phyloP scores from a whole-genome alignment of 148 eudicot genomes.

The Persicaria maculosa region DNA sequence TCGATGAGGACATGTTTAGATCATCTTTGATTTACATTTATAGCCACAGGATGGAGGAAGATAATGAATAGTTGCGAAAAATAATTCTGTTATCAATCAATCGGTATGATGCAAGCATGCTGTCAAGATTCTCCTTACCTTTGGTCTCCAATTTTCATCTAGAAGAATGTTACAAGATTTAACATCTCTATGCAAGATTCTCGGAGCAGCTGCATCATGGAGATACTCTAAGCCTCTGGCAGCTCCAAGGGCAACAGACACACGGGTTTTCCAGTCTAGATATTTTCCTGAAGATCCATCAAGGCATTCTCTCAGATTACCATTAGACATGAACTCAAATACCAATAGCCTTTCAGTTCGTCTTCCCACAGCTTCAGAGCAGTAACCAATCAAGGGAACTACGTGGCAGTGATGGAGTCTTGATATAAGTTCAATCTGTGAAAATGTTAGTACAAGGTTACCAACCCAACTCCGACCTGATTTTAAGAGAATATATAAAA shows the following conservation, averaged over 20 bases:
- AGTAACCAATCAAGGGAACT: slow-evolving; percentile 83
- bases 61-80: background rate
- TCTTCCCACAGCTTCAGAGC: slow-evolving; percentile 62
- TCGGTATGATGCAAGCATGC: background rate
- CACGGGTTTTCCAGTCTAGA: slow-evolving; percentile 74
- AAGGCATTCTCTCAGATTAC: slow-evolving; percentile 77
- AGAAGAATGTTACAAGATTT: slow-evolving; percentile 84
- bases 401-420: slow-evolving; percentile 87
- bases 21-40: background rate
- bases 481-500: background rate
- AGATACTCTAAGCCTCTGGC: slow-evolving; percentile 97
- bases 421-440: slow-evolving; percentile 80
- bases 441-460: background rate
- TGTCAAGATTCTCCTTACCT: slow-evolving; percentile 29
- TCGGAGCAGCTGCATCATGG: slow-evolving; percentile 96
- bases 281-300: slow-evolving; percentile 57
- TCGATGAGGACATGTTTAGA: background rate
- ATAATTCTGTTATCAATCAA: background rate
- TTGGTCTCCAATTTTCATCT: slow-evolving; percentile 80
- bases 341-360: slow-evolving; percentile 67
- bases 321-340: slow-evolving; percentile 71
- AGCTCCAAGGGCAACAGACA: slow-evolving; percentile 85
- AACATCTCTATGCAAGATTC: slow-evolving; percentile 93
- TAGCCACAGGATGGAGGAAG: background rate
- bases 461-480: background rate